Percentiles rank a stretch among this genome's conserved stretches.
Evolutionary conservation across 2,329 filamentous ascomycete genomes (phyloP).

Genomic region (Xenoacremonium recifei): DNA sequence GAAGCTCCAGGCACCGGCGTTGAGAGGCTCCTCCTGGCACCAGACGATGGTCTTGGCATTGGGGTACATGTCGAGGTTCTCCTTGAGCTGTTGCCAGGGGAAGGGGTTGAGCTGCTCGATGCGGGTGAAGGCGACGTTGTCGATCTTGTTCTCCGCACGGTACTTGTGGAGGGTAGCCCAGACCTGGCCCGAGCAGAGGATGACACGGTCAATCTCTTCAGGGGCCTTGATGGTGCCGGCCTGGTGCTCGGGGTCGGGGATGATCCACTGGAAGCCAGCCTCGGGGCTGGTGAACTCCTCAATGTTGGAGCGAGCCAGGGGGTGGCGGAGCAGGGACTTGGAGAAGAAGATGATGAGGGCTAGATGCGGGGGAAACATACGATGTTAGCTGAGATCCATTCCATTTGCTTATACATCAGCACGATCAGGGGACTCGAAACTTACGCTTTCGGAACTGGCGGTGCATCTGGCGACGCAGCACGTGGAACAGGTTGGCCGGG

Average conservation of each 20-base stretch:
- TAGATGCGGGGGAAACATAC: constrained; percentile 33
- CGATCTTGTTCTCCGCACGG: constrained; percentile 80
- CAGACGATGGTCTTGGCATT: constrained; percentile 98
- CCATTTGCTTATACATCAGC: background rate
- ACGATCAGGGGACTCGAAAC: constrained; percentile 33
- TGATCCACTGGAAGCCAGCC: constrained; percentile 95
- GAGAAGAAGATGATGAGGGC: constrained; percentile 98
- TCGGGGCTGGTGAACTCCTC: constrained; percentile 83
- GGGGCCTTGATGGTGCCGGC: constrained; percentile 70
- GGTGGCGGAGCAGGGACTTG: constrained; percentile 93
- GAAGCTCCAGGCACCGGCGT: constrained; percentile 95
- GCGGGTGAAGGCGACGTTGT: constrained; percentile 90
- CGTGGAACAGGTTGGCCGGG: constrained; percentile 93
- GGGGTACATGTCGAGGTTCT: constrained; percentile 95
- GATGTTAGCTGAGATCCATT: background rate
- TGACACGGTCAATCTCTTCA: constrained; percentile 89
- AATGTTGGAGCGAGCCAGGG: constrained; percentile 82
- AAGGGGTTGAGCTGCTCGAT: constrained; percentile 98
- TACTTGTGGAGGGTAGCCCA: constrained; percentile 89
- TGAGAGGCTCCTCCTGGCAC: constrained; percentile 96
- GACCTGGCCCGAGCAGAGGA: constrained; percentile 93
- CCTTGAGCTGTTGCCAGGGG: constrained; percentile 95
- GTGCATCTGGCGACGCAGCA: constrained; percentile 96
- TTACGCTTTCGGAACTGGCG: constrained; percentile 98
- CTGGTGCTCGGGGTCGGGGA: constrained; percentile 83